These are phyloP conservation scores for Phoenix roebelenii DNA, from an alignment of 176 grass and related monocot genomes.

Conservation along the genomic window DNA sequence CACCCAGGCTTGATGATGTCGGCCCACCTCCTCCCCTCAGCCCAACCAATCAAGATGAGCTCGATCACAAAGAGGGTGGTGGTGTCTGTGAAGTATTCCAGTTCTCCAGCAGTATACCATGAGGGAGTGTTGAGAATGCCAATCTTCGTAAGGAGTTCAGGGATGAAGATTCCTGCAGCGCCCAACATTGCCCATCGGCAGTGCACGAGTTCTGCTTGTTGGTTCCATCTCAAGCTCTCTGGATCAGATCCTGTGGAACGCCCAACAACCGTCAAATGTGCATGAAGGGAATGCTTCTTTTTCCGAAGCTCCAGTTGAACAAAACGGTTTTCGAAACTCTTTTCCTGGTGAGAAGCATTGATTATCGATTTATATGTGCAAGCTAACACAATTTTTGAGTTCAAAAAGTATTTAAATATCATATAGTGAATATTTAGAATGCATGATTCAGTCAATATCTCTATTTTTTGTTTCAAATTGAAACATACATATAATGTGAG, in stretches of 20 bases:
- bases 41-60: constrained; percentile 82
- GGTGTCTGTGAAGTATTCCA: constrained; percentile 91
- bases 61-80: constrained; percentile 93
- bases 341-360: too few species aligned
- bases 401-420: too few species aligned
- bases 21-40: constrained; percentile 82
- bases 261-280: too few species aligned
- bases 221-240: constrained; percentile 78
- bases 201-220: constrained; percentile 87
- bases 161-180: constrained; percentile 88
- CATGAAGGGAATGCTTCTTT: too few species aligned
- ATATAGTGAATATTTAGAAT: too few species aligned
- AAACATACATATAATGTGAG: not conserved
- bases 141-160: constrained; percentile 81
- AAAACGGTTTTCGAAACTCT: too few species aligned
- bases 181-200: constrained; percentile 98
- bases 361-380: too few species aligned
- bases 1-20: constrained; percentile 91
- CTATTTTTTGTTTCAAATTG: not conserved
- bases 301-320: too few species aligned
- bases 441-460: not conserved
- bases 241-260: constrained; percentile 62
- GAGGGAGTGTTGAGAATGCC: constrained; percentile 85
- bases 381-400: too few species aligned
- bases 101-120: constrained; percentile 80